Evolutionary conservation across 1,284 basidiomycete species (phyloP).

Genomic region (Apiotrichum mycotoxinovorans): DNA sequence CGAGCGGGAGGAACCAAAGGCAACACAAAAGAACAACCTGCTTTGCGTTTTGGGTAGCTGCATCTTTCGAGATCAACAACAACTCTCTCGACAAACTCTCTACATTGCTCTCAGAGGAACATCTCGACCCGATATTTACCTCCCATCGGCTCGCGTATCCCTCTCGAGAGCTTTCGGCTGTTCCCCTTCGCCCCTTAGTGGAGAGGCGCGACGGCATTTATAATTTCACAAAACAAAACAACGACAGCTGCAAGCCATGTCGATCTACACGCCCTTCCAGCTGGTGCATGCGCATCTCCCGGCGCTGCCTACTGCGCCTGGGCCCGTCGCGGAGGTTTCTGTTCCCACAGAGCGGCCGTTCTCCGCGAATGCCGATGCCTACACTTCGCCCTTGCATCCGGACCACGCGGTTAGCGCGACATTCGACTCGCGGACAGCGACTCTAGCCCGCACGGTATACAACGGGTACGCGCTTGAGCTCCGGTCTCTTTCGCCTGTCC

Average conservation of each 20-base stretch:
- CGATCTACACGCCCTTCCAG: constrained; percentile 33
- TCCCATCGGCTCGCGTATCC: neutral
- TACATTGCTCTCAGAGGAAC: neutral
- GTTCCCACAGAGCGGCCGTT: constrained; percentile 53
- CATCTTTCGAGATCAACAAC: too few relatives aligned
- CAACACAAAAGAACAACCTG: too few relatives aligned
- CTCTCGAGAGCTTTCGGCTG: neutral
- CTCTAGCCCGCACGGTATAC: constrained; percentile 71
- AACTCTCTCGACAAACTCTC: neutral
- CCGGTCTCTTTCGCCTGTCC: constrained; percentile 58
- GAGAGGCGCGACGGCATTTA: neutral
- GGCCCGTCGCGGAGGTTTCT: constrained; percentile 29
- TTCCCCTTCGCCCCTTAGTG: neutral
- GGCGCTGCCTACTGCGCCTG: constrained; percentile 28
- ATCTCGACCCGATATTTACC: neutral
- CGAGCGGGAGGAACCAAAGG: too few relatives aligned
- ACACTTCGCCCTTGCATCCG: constrained; percentile 58
- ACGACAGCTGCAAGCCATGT: constrained; percentile 6
- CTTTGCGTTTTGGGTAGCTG: too few relatives aligned
- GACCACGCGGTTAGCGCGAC: constrained; percentile 72
- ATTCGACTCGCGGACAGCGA: constrained; percentile 60
- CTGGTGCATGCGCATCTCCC: constrained; percentile 43
- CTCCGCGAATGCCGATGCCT: constrained; percentile 42
- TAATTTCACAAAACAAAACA: neutral
- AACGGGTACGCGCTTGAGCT: constrained; percentile 73